These are phyloP conservation scores for Funneliformis caledonium DNA, from an alignment of 371 early-diverging fungal genomes.

Conservation along the genomic window DNA sequence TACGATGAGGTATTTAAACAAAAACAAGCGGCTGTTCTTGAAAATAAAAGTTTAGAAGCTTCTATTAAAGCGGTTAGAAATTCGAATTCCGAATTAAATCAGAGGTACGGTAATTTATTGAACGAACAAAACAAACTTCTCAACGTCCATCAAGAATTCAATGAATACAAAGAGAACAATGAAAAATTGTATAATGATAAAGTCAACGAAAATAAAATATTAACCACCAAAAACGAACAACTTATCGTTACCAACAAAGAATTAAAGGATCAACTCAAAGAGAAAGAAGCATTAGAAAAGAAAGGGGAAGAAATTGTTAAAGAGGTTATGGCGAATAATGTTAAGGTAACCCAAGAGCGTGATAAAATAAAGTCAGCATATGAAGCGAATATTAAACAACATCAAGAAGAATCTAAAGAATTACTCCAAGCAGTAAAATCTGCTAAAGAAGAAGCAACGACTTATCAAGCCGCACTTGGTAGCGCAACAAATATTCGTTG, in stretches of 20 bases:
- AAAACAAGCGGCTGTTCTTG: no score
- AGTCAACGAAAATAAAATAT: no score
- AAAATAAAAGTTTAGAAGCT: no score
- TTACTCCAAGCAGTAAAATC: slow-evolving; percentile 5
- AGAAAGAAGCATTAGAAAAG: background rate
- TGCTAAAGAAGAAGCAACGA: slow-evolving; percentile 25
- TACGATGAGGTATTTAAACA: background rate
- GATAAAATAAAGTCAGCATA: background rate
- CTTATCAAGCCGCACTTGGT: slow-evolving; percentile 32
- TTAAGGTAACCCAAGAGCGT: background rate
- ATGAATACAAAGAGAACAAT: background rate
- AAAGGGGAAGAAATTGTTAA: background rate
- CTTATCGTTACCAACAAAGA: background rate
- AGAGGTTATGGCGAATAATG: background rate
- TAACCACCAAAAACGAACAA: background rate
- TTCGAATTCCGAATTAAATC: background rate
- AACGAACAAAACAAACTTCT: background rate
- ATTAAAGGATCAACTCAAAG: background rate
- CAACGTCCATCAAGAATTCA: background rate
- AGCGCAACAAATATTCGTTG: slow-evolving; percentile 27
- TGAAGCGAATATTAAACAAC: background rate
- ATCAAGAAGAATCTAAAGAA: background rate
- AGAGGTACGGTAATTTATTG: background rate
- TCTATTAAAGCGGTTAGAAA: no score
- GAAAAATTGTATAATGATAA: no score